Percentiles rank a stretch among this genome's conserved stretches.
These are phyloP conservation scores for Sporisorium graminicola DNA, from an alignment of 1,284 basidiomycete species.

Conservation along the genomic window DNA sequence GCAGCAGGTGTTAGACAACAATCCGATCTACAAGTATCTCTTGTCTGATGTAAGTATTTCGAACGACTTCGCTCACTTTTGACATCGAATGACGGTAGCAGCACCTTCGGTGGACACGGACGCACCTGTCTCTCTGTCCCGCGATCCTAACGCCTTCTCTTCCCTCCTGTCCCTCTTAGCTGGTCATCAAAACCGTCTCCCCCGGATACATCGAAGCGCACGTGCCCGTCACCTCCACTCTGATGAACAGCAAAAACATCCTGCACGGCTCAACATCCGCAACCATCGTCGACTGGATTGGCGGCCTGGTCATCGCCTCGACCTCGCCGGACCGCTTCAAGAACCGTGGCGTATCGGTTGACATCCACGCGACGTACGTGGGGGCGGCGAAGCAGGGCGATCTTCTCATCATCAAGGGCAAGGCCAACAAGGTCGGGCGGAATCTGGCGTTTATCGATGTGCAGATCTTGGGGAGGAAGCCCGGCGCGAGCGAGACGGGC, in stretches of 20 bases:
- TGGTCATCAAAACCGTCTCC: conserved; percentile 31
- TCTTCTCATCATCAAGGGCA: conserved; percentile 46
- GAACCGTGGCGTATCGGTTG: conserved; percentile 52
- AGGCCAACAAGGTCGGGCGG: conserved; percentile 48
- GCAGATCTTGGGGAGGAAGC: conserved; percentile 37
- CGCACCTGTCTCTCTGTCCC: too few relatives aligned
- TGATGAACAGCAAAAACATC: conserved; percentile 54
- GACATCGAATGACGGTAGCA: too few relatives aligned
- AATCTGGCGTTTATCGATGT: conserved; percentile 57
- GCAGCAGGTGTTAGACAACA: conserved; percentile 40
- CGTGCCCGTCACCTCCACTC: conserved; percentile 37
- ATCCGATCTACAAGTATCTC: conserved; percentile 55
- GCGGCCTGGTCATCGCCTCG: conserved; percentile 54
- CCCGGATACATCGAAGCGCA: conserved; percentile 44
- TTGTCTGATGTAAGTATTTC: conserved; percentile 38
- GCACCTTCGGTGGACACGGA: too few relatives aligned
- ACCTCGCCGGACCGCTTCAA: conserved; percentile 33
- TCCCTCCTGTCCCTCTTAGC: conserved; percentile 6
- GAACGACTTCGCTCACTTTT: background rate
- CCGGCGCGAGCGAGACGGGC: conserved; percentile 19
- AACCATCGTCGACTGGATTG: conserved; percentile 58
- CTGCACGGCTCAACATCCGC: conserved; percentile 58
- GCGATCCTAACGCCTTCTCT: background rate
- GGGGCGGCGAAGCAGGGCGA: conserved; percentile 52
- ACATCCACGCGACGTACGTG: conserved; percentile 55